A percentile compares a stretch with the other conserved stretches of the same genome.
phyloP scores from a whole-genome alignment of 2,329 filamentous ascomycete genomes.

The Stagonosporopsis rhizophila region DNA sequence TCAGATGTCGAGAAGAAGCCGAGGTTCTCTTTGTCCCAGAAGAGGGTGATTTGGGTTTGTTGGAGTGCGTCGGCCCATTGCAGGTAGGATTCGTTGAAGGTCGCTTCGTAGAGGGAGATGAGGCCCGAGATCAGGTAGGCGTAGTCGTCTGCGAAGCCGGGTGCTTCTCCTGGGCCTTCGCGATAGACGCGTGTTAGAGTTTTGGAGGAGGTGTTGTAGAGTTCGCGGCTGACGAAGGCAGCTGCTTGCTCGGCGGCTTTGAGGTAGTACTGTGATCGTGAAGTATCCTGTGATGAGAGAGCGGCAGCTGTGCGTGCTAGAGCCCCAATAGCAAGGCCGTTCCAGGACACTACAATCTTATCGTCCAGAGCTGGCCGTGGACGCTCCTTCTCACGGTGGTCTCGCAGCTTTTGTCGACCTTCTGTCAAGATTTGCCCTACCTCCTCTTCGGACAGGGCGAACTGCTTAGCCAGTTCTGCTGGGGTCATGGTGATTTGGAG shows the following conservation, averaged over 20 bases:
- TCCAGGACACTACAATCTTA: slow-evolving; percentile 87
- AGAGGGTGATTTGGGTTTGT: slow-evolving; percentile 75
- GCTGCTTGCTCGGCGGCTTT: slow-evolving; percentile 72
- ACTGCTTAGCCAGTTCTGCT: slow-evolving; percentile 74
- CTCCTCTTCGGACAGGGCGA: slow-evolving; percentile 73
- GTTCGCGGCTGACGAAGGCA: slow-evolving; percentile 72
- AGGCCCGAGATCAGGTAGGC: slow-evolving; percentile 85
- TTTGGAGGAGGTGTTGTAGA: slow-evolving; percentile 71
- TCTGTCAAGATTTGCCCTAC: slow-evolving; percentile 71
- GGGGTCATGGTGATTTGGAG: slow-evolving; percentile 73
- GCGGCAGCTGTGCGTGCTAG: slow-evolving; percentile 77
- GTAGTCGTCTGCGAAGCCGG: slow-evolving; percentile 92
- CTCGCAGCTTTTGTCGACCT: slow-evolving; percentile 72
- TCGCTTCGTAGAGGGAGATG: slow-evolving; percentile 83
- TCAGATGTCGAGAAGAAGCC: slow-evolving; percentile 77
- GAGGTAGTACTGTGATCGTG: slow-evolving; percentile 67
- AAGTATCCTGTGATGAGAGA: slow-evolving; percentile 66
- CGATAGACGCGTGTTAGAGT: slow-evolving; percentile 78
- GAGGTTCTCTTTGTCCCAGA: slow-evolving; percentile 70
- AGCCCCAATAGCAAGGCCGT: slow-evolving; percentile 84
- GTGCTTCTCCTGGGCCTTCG: slow-evolving; percentile 68
- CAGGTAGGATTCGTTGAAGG: slow-evolving; percentile 76
- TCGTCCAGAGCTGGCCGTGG: slow-evolving; percentile 81
- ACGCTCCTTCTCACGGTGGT: slow-evolving; percentile 76
- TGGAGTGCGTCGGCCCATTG: slow-evolving; percentile 84